Conservation (phyloP, 345 rosid genomes). For the Eucalyptus microcorys region DNA sequence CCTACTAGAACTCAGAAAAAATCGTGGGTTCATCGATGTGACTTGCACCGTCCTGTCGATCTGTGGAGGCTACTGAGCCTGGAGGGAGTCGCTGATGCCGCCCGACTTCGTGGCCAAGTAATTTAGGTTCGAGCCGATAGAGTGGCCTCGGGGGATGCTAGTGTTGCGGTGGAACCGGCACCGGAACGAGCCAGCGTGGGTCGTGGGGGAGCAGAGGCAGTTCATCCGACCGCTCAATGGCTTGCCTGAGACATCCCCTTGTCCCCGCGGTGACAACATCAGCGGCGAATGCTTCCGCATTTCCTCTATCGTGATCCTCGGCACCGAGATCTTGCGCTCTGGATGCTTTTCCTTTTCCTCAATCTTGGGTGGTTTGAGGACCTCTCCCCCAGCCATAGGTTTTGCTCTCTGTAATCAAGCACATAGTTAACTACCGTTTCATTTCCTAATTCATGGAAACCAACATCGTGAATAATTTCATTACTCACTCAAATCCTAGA, state of each 20-base stretch:
- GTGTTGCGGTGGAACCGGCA: slow-evolving; percentile 51
- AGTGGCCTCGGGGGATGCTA: slow-evolving; percentile 33
- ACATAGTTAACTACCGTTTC: background rate
- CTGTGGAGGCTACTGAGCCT: background rate
- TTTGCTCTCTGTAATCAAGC: background rate
- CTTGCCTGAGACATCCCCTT: background rate
- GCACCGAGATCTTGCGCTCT: background rate
- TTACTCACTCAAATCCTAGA: background rate
- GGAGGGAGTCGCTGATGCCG: background rate
- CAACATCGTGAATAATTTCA: background rate
- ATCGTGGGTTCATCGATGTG: background rate
- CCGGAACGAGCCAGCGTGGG: slow-evolving; percentile 64
- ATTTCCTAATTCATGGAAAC: background rate
- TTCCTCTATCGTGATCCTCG: background rate
- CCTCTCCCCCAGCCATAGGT: background rate
- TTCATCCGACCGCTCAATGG: background rate
- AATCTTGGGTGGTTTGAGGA: background rate
- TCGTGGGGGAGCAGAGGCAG: slow-evolving; percentile 77
- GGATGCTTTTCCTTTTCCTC: background rate
- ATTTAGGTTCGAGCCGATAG: slow-evolving; percentile 50
- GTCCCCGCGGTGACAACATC: background rate
- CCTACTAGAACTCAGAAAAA: background rate
- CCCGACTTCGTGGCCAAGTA: slow-evolving; percentile 11
- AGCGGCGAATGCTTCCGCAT: background rate
- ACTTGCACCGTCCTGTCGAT: background rate